Conservation (phyloP, 768 basidiomycete genomes). For the Tephrocybe rancida region DNA sequence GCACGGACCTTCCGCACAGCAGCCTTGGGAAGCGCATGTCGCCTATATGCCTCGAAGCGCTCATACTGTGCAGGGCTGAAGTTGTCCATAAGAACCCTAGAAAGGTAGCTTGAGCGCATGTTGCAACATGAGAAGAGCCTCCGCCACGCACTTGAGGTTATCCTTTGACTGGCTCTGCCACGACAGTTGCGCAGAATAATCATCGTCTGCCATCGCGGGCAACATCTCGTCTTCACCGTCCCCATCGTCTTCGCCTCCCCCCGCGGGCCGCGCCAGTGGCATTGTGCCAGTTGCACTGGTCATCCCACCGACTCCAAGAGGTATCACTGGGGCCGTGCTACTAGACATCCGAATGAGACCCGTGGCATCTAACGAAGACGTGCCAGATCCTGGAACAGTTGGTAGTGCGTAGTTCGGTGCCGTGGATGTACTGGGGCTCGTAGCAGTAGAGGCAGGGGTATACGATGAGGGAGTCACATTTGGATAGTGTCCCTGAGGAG, state of each 20-base stretch:
- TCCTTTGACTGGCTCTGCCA: constrained; percentile 90
- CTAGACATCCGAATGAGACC: constrained; percentile 22
- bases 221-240: constrained; percentile 80
- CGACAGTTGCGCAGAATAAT: constrained; percentile 80
- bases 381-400: constrained; percentile 2
- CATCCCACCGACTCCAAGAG: constrained; percentile 17
- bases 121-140: neutral
- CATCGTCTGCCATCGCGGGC: constrained; percentile 88
- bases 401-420: constrained; percentile 12
- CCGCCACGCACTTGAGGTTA: constrained; percentile 66
- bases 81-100: constrained; percentile 86
- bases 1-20: constrained; percentile 70
- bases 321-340: constrained; percentile 12
- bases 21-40: constrained; percentile 82
- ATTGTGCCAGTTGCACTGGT: constrained; percentile 9
- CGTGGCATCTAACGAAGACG: constrained; percentile 19
- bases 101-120: neutral
- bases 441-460: neutral
- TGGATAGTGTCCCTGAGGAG: constrained; percentile 5
- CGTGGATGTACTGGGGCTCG: neutral
- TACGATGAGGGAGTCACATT: constrained; percentile 7
- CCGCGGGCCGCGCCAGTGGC: constrained; percentile 13
- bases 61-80: constrained; percentile 85
- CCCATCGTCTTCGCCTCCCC: constrained; percentile 54
- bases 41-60: constrained; percentile 85